These are phyloP conservation scores for Backusella parvicylindrica DNA, from an alignment of 192 early-diverging fungal genomes.

Conservation along the genomic window DNA sequence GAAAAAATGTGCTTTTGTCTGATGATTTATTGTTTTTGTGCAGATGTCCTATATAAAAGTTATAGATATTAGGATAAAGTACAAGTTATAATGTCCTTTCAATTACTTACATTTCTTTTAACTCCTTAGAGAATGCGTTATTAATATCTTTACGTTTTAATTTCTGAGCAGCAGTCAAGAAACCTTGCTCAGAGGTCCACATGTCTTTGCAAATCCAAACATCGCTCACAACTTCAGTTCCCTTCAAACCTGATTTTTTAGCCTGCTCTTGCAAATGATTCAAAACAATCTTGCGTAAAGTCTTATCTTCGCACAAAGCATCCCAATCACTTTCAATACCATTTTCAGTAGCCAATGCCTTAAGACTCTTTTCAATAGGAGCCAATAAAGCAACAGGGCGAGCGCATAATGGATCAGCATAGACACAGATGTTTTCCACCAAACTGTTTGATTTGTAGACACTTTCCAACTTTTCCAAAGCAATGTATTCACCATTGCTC, in stretches of 20 bases:
- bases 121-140: constrained; percentile 51
- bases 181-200: constrained; percentile 85
- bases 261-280: constrained; percentile 50
- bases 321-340: constrained; percentile 45
- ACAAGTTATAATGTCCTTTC: not conserved
- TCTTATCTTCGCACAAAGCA: constrained; percentile 48
- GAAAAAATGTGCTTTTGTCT: not conserved
- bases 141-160: constrained; percentile 78
- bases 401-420: constrained; percentile 66
- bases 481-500: constrained; percentile 71
- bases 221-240: constrained; percentile 69
- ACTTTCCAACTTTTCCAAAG: constrained; percentile 52
- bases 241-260: constrained; percentile 61
- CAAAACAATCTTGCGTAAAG: constrained; percentile 48
- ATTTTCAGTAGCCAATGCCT: constrained; percentile 41
- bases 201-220: constrained; percentile 69
- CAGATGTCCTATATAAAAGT: not conserved
- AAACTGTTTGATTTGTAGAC: constrained; percentile 72
- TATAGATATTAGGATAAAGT: not conserved
- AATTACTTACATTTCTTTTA: constrained; percentile 50
- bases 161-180: constrained; percentile 93
- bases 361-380: constrained; percentile 56
- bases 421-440: constrained; percentile 80
- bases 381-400: constrained; percentile 76
- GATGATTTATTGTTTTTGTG: not conserved